These are phyloP conservation scores for Fusarium dimerum DNA, from an alignment of 2,329 filamentous ascomycete genomes.

Conservation along the genomic window DNA sequence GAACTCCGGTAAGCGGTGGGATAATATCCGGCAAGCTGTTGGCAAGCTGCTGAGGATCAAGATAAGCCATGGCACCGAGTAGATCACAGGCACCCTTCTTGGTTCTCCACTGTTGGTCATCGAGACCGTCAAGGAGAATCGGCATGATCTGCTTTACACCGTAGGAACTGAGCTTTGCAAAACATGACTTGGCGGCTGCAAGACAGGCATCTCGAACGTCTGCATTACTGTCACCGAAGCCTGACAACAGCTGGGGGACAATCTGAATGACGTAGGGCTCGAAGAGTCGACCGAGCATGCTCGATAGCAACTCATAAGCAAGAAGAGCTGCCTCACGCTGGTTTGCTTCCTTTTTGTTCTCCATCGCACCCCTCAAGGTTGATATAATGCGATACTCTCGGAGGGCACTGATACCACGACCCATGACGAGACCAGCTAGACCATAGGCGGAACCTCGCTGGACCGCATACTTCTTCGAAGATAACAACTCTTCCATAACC, in stretches of 20 bases:
- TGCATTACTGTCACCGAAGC: conserved; percentile 84
- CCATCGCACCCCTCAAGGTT: conserved; percentile 76
- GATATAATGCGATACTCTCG: conserved; percentile 85
- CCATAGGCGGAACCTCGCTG: conserved; percentile 94
- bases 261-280: conserved; percentile 97
- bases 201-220: conserved; percentile 93
- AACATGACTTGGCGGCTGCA: conserved; percentile 91
- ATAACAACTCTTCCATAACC: conserved; percentile 78
- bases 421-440: conserved; percentile 83
- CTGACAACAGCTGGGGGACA: conserved; percentile 83
- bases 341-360: conserved; percentile 91
- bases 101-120: conserved; percentile 96
- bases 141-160: conserved; percentile 95
- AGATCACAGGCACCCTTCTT: conserved; percentile 98
- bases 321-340: conserved; percentile 87
- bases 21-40: conserved; percentile 95
- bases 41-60: conserved; percentile 92
- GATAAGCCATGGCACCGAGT: conserved; percentile 96
- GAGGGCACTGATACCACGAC: conserved; percentile 80
- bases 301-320: conserved; percentile 86
- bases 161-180: conserved; percentile 89
- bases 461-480: conserved; percentile 87
- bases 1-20: conserved; percentile 85
- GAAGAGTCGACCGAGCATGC: conserved; percentile 83
- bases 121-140: conserved; percentile 85